Evolutionary conservation across 257 asterid genomes (phyloP).

Genomic region (Cruciata laevipes): DNA sequence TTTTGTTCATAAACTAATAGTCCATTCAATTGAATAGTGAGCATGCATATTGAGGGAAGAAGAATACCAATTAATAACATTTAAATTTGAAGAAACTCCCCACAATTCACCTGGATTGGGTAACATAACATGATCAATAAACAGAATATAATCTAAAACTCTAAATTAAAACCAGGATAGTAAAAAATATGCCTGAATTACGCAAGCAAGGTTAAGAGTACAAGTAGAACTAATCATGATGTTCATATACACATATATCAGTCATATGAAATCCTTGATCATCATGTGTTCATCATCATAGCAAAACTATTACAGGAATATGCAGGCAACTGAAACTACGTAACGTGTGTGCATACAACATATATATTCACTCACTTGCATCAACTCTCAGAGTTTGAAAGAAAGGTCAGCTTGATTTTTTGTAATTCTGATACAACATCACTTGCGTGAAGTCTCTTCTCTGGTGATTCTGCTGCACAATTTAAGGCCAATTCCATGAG

Average conservation of each 20-base stretch:
- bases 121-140: not conserved
- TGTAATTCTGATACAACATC: not conserved
- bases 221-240: not conserved
- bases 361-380: not conserved
- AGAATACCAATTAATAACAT: not conserved
- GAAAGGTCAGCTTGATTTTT: not conserved
- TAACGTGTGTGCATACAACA: no score
- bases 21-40: no score
- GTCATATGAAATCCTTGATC: no score
- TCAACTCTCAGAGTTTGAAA: not conserved
- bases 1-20: no score
- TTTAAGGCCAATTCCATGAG: constrained; percentile 7
- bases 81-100: not conserved
- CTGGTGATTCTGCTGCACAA: not conserved
- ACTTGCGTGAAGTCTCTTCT: not conserved
- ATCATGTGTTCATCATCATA: no score
- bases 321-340: no score
- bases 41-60: no score
- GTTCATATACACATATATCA: no score
- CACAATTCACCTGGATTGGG: not conserved
- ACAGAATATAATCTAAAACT: not conserved
- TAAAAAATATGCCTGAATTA: no score
- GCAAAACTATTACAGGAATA: no score
- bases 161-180: no score
- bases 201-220: no score